A percentile compares a stretch with the other conserved stretches of the same genome.
Conservation (phyloP, 2,329 filamentous ascomycete species). For the Fusarium sp. region DNA sequence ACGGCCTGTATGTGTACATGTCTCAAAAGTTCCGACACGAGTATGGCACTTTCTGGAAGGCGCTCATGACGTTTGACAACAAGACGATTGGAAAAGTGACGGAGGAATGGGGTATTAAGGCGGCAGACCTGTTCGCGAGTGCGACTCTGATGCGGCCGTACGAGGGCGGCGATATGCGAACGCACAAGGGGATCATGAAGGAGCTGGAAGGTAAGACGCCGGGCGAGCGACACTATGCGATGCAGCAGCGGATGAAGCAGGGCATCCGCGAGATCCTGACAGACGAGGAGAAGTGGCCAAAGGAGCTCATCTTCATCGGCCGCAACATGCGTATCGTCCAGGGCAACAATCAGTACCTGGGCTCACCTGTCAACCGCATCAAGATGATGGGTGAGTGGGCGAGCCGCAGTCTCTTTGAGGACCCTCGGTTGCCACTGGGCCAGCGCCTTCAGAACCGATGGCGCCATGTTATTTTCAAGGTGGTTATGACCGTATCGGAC, state of each 20-base stretch:
- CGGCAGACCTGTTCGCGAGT: slow-evolving; percentile 88
- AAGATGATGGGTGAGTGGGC: slow-evolving; percentile 96
- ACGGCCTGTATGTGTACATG: slow-evolving; percentile 96
- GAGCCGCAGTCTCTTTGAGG: slow-evolving; percentile 79
- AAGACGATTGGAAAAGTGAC: slow-evolving; percentile 76
- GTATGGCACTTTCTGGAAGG: slow-evolving; percentile 92
- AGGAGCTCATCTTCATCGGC: slow-evolving; percentile 90
- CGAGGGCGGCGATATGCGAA: slow-evolving; percentile 77
- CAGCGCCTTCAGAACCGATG: slow-evolving; percentile 74
- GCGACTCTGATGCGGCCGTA: slow-evolving; percentile 92
- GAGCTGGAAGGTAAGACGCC: slow-evolving; percentile 64
- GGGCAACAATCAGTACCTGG: slow-evolving; percentile 89
- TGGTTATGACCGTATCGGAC: slow-evolving; percentile 78
- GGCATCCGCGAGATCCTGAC: slow-evolving; percentile 72
- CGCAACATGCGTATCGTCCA: slow-evolving; percentile 93
- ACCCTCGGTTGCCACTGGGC: slow-evolving; percentile 66
- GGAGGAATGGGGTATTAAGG: slow-evolving; percentile 83
- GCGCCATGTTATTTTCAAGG: slow-evolving; percentile 80
- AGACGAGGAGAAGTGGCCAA: slow-evolving; percentile 88
- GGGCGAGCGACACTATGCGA: slow-evolving; percentile 83
- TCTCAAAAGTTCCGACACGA: slow-evolving; percentile 80
- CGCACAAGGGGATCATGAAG: slow-evolving; percentile 69
- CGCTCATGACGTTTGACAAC: slow-evolving; percentile 93
- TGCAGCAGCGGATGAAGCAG: slow-evolving; percentile 85
- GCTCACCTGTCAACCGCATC: slow-evolving; percentile 87